Evolutionary conservation across 2,329 filamentous ascomycete species (phyloP).

Genomic region (Alternaria arbusti): DNA sequence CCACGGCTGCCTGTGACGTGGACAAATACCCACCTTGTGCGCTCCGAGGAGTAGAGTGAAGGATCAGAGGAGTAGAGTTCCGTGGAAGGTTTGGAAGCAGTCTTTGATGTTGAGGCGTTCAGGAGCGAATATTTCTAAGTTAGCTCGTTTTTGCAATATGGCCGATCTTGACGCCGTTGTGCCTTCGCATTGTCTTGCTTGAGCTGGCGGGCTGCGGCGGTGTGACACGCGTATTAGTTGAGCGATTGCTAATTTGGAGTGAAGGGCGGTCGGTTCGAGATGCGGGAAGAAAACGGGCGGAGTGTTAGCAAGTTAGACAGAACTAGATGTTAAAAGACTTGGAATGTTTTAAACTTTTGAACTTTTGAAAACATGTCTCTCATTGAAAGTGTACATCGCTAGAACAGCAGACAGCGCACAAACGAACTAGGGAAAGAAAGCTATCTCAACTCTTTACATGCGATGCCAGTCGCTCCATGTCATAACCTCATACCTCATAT

Average conservation of each 20-base stretch:
- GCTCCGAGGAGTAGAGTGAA: background rate
- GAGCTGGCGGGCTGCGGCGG: too few species aligned
- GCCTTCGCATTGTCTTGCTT: too few species aligned
- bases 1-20: too few species aligned
- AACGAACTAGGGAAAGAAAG: background rate
- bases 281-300: background rate
- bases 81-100: background rate
- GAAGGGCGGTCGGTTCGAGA: background rate
- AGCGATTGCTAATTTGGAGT: too few species aligned
- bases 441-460: background rate
- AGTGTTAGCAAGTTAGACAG: background rate
- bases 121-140: too few species aligned
- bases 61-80: background rate
- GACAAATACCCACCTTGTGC: too few species aligned
- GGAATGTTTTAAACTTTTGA: background rate
- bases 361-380: background rate
- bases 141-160: too few species aligned
- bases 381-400: background rate
- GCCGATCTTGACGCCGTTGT: too few species aligned
- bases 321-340: background rate
- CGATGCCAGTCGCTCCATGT: conserved; percentile 2
- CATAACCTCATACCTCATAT: conserved; percentile 32
- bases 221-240: too few species aligned
- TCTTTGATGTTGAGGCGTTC: too few species aligned
- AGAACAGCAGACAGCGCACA: background rate